Evolutionary conservation across 345 rosid species (phyloP).

Genomic region (Eucalyptus rudis): DNA sequence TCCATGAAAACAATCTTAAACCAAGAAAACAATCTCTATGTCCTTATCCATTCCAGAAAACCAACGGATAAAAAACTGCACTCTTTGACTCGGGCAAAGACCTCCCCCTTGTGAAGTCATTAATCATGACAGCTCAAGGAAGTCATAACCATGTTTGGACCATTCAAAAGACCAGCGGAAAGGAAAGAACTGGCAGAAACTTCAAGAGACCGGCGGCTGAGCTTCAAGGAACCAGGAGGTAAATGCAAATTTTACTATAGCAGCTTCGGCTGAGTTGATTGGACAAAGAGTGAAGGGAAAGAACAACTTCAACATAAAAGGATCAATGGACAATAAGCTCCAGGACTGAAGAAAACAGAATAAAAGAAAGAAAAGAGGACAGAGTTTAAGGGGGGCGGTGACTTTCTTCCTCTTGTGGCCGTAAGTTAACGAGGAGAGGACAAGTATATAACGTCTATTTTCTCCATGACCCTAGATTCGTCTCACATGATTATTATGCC

Average conservation of each 20-base stretch:
- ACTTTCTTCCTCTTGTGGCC: neutral
- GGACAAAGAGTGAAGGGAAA: neutral
- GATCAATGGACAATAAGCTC: neutral
- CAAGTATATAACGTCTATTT: neutral
- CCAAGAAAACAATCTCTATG: neutral
- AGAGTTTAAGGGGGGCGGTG: neutral
- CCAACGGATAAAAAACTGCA: neutral
- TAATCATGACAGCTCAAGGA: neutral
- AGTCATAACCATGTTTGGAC: neutral
- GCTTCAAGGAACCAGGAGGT: neutral
- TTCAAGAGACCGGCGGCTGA: neutral
- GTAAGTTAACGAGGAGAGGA: neutral
- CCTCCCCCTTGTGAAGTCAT: neutral
- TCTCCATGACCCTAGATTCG: neutral
- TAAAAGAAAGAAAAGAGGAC: neutral
- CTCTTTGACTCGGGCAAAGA: neutral
- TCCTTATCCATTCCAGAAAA: neutral
- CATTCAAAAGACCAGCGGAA: neutral
- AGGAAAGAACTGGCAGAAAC: neutral
- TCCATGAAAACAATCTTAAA: too few species aligned
- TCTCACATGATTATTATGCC: neutral
- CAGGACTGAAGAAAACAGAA: neutral
- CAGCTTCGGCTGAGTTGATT: neutral
- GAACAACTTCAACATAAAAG: neutral
- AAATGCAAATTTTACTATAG: neutral